Base-by-base conservation (phyloP, 148 eudicot species). In the Chenopodium suecicum region DNA sequence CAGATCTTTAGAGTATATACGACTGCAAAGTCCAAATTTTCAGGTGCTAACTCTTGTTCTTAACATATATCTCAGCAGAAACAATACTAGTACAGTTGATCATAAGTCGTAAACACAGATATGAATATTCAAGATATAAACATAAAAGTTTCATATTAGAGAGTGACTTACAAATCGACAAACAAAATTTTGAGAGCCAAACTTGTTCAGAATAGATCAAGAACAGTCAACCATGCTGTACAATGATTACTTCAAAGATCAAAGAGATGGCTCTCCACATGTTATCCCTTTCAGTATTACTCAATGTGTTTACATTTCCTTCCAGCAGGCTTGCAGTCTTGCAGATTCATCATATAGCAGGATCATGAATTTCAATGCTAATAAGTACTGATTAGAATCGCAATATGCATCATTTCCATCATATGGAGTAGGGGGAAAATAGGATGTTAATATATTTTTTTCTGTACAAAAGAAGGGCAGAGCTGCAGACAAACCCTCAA, bases 391-490 rank as follows among this genome's bases (percentile, higher is more conserved):
- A 34, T 70, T 37, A 37, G 74, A 69, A 11, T 32, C 34, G 4
- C 12, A 4, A 32, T 32, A 32, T 34, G 47, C 5, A 41, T 41
- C 44, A 41, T 41, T 41, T 41, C 44, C 44, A 41, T 41, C 44
- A 41, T 41, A 41, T 41, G 44, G 44, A 41, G 44, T 41, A 4
- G 44, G 44, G 44, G 44, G 44, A 5, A 41, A 41, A 41, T 41
- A 41, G 41, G 4, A 0, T 47, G 50, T 10, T 47, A 48, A 9
- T 48, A 48, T 48, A 10, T 48, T 48, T 25, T 27, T 48, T 64
- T 14, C 70, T 83, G 78, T 78, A 78, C 82, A 71, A 13, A 32
- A 41, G 7, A 16, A 13, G 62, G 27, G 34, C 3, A 32, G 37
- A 34, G 37, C 4, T 14, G 14, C 29, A 62, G 54, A 48, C 12